Percentiles rank a stretch among this genome's conserved stretches.
Conservation (phyloP, 1,284 basidiomycete species). For the Ustilago trichophora region DNA sequence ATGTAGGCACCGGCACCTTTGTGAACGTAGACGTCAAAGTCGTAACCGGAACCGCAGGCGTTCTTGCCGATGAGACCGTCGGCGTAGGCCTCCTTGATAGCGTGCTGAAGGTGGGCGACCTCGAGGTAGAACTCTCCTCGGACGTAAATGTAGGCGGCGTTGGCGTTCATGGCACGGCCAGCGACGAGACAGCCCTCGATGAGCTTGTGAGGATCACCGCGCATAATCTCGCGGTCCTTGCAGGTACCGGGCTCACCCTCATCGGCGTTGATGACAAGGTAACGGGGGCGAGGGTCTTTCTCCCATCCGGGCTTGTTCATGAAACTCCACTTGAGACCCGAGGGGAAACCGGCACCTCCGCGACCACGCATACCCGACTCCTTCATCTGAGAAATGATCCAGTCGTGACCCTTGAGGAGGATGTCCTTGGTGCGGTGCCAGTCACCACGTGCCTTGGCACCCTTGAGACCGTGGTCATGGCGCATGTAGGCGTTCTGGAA, state of each 20-base stretch:
- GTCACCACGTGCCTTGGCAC: slow-evolving; percentile 82
- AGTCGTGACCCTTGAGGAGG: slow-evolving; percentile 90
- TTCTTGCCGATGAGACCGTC: slow-evolving; percentile 91
- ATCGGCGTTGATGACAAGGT: slow-evolving; percentile 97
- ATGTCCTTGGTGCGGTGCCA: slow-evolving; percentile 99
- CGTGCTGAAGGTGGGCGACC: slow-evolving; percentile 89
- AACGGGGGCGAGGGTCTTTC: slow-evolving; percentile 89
- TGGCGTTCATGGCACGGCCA: slow-evolving; percentile 97
- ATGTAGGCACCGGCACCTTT: slow-evolving; percentile 98
- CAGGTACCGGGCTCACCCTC: slow-evolving; percentile 99
- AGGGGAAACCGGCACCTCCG: slow-evolving; percentile 96
- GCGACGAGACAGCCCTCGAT: slow-evolving; percentile 97
- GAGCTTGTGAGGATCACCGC: slow-evolving; percentile 97
- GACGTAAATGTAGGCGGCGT: slow-evolving; percentile 97
- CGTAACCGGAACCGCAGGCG: slow-evolving; percentile 89
- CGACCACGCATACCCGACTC: slow-evolving; percentile 94
- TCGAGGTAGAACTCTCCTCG: slow-evolving; percentile 98
- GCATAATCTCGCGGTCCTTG: slow-evolving; percentile 97
- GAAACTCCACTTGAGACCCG: slow-evolving; percentile 94
- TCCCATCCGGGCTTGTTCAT: slow-evolving; percentile 99
- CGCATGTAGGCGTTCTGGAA: slow-evolving; percentile 66
- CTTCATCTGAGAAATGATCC: slow-evolving; percentile 96
- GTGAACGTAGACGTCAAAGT: slow-evolving; percentile 96
- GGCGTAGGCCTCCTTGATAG: slow-evolving; percentile 93
- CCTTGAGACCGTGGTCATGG: slow-evolving; percentile 65